Percentiles rank a stretch among this genome's conserved stretches.
Evolutionary conservation across 331 rosid genomes (phyloP).

Genomic region (Spiraea crenata): DNA sequence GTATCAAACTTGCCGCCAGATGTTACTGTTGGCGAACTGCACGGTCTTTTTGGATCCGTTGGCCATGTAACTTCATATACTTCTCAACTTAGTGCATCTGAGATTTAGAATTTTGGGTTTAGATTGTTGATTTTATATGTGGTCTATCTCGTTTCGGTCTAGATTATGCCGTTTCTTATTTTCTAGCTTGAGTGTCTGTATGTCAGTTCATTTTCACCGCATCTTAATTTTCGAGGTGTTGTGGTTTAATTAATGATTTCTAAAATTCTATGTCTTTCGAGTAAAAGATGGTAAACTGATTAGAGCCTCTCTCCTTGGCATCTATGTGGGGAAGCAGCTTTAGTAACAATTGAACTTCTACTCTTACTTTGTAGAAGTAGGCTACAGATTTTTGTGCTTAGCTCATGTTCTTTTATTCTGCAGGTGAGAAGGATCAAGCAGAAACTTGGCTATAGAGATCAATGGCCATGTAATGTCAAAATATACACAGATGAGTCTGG

Average conservation of each 20-base stretch:
- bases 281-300: not conserved
- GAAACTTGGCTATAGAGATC: conserved; percentile 97
- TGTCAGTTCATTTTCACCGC: not conserved
- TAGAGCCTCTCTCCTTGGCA: not conserved
- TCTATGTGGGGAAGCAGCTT: not conserved
- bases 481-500: conserved; percentile 89
- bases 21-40: conserved; percentile 82
- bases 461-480: conserved; percentile 96
- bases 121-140: not conserved
- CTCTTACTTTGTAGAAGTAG: not conserved
- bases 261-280: too few relatives aligned
- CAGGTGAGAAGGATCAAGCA: conserved; percentile 98
- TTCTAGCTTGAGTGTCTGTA: not conserved
- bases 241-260: not conserved
- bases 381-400: not conserved
- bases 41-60: conserved; percentile 95
- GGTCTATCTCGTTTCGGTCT: not conserved
- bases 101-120: not conserved
- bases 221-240: not conserved
- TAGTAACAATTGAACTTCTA: not conserved
- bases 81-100: conserved; percentile 4
- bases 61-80: conserved; percentile 71
- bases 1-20: conserved; percentile 92
- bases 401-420: conserved; percentile 3
- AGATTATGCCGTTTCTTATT: not conserved